Conservation (phyloP, 2,329 filamentous ascomycete species). For the Aspergillus ruber region DNA sequence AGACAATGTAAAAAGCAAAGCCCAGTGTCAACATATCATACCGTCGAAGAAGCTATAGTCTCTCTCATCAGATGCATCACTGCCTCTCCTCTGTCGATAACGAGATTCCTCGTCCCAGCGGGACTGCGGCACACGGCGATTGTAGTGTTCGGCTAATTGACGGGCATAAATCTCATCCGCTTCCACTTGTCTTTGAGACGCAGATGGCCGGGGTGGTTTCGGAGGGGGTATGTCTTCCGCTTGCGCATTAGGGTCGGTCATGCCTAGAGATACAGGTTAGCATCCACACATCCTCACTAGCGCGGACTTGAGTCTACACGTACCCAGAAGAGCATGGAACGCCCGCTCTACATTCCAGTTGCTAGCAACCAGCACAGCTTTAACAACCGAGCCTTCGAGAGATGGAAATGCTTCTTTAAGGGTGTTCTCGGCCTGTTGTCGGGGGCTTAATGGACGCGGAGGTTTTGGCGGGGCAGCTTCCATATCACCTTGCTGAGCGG, state of each 20-base stretch:
- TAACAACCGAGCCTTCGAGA: slow-evolving; percentile 74
- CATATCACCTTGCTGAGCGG: slow-evolving; percentile 21
- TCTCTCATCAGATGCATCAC: slow-evolving; percentile 57
- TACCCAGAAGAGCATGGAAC: slow-evolving; percentile 88
- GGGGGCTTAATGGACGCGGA: slow-evolving; percentile 71
- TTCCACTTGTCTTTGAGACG: slow-evolving; percentile 72
- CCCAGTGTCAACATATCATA: slow-evolving; percentile 22
- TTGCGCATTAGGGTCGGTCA: slow-evolving; percentile 72
- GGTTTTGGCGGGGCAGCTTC: slow-evolving; percentile 66
- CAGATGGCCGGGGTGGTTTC: slow-evolving; percentile 69
- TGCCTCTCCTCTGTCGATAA: slow-evolving; percentile 45
- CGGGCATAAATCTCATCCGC: slow-evolving; percentile 87
- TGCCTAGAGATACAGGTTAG: slow-evolving; percentile 45
- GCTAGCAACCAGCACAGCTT: slow-evolving; percentile 80
- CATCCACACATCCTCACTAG: neutral
- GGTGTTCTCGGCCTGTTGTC: slow-evolving; percentile 78
- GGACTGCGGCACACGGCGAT: slow-evolving; percentile 36
- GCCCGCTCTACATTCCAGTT: slow-evolving; percentile 82
- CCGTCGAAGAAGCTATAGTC: slow-evolving; percentile 88
- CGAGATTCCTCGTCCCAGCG: slow-evolving; percentile 24
- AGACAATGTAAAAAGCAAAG: neutral
- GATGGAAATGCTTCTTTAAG: slow-evolving; percentile 89
- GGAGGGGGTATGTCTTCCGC: slow-evolving; percentile 60
- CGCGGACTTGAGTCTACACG: slow-evolving; percentile 15
- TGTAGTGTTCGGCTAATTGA: slow-evolving; percentile 87